Conservation (phyloP, 2,329 filamentous ascomycete genomes). For the Fusarium sp. region DNA sequence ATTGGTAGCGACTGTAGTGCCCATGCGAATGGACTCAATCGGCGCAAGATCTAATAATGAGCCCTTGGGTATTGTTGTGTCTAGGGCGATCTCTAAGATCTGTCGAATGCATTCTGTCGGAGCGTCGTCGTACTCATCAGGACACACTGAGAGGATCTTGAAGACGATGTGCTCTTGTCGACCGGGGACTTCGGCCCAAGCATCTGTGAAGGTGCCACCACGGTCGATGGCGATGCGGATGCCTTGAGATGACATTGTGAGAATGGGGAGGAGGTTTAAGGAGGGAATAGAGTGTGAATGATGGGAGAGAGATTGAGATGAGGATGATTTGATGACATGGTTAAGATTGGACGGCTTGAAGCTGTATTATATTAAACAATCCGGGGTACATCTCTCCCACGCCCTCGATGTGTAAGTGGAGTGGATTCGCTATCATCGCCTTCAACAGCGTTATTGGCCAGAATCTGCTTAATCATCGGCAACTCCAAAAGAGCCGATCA, state of each 20-base stretch:
- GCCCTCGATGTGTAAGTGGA: slow-evolving; percentile 8
- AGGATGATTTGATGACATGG: background rate
- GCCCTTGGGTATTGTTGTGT: slow-evolving; percentile 46
- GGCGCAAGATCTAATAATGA: slow-evolving; percentile 47
- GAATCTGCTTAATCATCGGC: slow-evolving; percentile 18
- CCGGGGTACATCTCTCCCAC: background rate
- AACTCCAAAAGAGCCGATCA: slow-evolving; percentile 1
- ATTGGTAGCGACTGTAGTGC: slow-evolving; percentile 83
- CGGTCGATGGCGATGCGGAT: slow-evolving; percentile 44
- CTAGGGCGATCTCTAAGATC: slow-evolving; percentile 48
- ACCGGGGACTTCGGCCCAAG: slow-evolving; percentile 36
- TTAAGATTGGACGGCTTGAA: slow-evolving; percentile 5
- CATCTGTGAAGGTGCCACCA: slow-evolving; percentile 44
- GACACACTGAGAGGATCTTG: slow-evolving; percentile 62
- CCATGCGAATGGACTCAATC: slow-evolving; percentile 77
- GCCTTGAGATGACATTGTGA: slow-evolving; percentile 34
- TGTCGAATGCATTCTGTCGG: slow-evolving; percentile 76
- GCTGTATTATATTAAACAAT: slow-evolving; percentile 25
- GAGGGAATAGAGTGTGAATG: background rate
- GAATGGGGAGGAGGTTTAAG: background rate
- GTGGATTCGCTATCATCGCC: background rate
- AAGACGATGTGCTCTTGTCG: slow-evolving; percentile 36
- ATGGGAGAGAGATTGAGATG: background rate
- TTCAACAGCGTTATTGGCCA: background rate
- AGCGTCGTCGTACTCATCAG: slow-evolving; percentile 76